Evolutionary conservation across 202 grass and related monocot genomes (phyloP), one percentile per base, ranked within the genome.

Genomic region (Schoenoplectus triqueter): DNA sequence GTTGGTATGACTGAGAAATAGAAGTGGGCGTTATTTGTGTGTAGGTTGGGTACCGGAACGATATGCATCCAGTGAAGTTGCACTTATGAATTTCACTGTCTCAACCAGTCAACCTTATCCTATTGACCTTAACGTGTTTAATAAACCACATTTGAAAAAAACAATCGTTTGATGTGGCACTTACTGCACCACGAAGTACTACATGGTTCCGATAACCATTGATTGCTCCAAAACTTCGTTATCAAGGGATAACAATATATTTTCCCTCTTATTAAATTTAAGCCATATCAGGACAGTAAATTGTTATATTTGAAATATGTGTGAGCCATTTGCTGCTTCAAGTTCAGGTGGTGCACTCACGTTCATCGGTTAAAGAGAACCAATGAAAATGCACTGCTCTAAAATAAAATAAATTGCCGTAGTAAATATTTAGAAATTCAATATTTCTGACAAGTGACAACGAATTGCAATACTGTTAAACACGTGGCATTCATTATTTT

Each of bases 131-230:
- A 70, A 83, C 50, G 70, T 59, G 31, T 67, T 54, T 44, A 6
- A 78, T 60, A 44, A 69, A 56, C 20, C 19, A 70, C 48, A 17
- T 54, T 17, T 54, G 65, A 83, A 69, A 82, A 83, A 48, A 69
- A 18, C 48, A 69, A 83, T 83, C 54, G 64, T 54, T 31, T 57
- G 63, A 69, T 68, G 81, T 83, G 81, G 81, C 64, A 70, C 63
- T 67, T 68, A 11, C 20, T 22, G 44, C 20, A 67, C 48, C 80
- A 83, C 10, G 31, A 83, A 48, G 54, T 69, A 42, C 9, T 7
- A 83, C 48, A 47, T 73, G 70, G 41, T 70, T 70, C 41, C 15
- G 41, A 70, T 70, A 70, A 46, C 40, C 10, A 70, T 46, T 67
- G 46, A 51, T 73, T 73, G 70, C 70, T 73, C 15, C 47, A 73